Conservation (phyloP, 805 yeast species). For the Maudiozyma serrabonitensis region DNA sequence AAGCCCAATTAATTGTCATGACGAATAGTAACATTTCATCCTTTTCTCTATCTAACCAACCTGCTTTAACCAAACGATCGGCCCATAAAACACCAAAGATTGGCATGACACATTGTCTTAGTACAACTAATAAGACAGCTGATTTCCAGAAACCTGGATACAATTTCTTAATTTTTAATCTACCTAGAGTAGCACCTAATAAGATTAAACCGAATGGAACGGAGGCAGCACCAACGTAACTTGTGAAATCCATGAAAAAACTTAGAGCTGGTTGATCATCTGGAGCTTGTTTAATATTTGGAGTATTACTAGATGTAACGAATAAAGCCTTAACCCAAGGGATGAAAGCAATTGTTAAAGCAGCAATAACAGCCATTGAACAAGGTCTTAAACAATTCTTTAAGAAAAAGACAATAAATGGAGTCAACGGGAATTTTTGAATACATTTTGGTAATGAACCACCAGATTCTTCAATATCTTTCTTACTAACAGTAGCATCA, state of each 20-base stretch:
- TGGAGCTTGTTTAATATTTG: slow-evolving; percentile 63
- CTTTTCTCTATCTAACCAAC: slow-evolving; percentile 48
- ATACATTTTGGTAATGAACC: slow-evolving; percentile 19
- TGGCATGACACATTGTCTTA: slow-evolving; percentile 65
- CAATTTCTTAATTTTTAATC: slow-evolving; percentile 52
- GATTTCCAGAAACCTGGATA: slow-evolving; percentile 62
- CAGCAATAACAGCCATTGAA: slow-evolving; percentile 55
- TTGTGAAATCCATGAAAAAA: slow-evolving; percentile 71
- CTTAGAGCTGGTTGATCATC: slow-evolving; percentile 79
- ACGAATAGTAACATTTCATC: slow-evolving; percentile 59
- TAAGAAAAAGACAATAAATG: slow-evolving; percentile 26
- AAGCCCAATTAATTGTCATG: slow-evolving; percentile 62
- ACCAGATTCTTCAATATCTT: slow-evolving; percentile 27
- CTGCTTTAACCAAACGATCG: slow-evolving; percentile 52
- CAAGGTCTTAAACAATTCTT: slow-evolving; percentile 64
- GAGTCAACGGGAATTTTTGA: slow-evolving; percentile 22
- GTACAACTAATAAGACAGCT: slow-evolving; percentile 45
- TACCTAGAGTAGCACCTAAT: slow-evolving; percentile 81
- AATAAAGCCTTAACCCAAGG: slow-evolving; percentile 82
- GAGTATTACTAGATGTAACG: slow-evolving; percentile 36
- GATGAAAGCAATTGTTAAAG: slow-evolving; percentile 65
- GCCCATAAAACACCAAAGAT: slow-evolving; percentile 64
- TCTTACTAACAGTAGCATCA: slow-evolving; percentile 25
- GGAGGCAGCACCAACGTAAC: slow-evolving; percentile 76
- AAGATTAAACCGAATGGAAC: slow-evolving; percentile 83